These are phyloP conservation scores for Pleurotus cornucopiae DNA, from an alignment of 768 basidiomycete species.

Conservation along the genomic window DNA sequence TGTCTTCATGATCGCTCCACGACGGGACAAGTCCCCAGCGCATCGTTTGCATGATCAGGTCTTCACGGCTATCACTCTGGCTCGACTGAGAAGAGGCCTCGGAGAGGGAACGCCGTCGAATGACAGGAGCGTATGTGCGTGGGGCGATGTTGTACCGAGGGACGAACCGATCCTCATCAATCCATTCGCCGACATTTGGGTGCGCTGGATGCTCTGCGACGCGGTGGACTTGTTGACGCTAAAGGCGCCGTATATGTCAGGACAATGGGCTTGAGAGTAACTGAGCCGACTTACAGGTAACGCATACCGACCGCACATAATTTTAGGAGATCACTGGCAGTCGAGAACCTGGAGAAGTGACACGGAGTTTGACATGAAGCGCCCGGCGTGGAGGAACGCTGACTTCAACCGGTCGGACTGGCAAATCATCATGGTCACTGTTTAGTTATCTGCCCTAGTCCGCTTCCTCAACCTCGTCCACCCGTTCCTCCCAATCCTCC, in stretches of 20 bases:
- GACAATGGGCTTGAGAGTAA: no score
- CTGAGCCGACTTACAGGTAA: no score
- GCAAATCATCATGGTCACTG: neutral
- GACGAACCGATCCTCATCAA: conserved; percentile 52
- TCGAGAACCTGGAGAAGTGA: no score
- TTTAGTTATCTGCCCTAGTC: conserved; percentile 40
- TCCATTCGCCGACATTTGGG: conserved; percentile 47
- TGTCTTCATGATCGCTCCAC: conserved; percentile 74
- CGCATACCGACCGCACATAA: no score
- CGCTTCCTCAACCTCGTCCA: conserved; percentile 97
- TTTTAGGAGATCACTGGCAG: no score
- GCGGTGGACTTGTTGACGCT: neutral
- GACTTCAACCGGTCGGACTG: no score
- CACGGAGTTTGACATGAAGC: no score
- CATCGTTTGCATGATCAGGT: conserved; percentile 73
- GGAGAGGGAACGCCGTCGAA: conserved; percentile 39
- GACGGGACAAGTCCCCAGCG: conserved; percentile 88
- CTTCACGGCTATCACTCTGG: neutral
- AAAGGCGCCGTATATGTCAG: neutral
- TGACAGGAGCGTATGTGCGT: conserved; percentile 70
- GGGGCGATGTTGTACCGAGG: conserved; percentile 84
- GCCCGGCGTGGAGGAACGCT: no score
- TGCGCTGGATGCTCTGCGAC: neutral
- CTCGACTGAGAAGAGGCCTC: neutral
- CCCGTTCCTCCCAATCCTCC: conserved; percentile 94